Percentiles rank a stretch among this genome's conserved stretches.
These are phyloP conservation scores for Xanthoceras sorbifolium DNA, from an alignment of 345 rosid genomes.

Conservation along the genomic window DNA sequence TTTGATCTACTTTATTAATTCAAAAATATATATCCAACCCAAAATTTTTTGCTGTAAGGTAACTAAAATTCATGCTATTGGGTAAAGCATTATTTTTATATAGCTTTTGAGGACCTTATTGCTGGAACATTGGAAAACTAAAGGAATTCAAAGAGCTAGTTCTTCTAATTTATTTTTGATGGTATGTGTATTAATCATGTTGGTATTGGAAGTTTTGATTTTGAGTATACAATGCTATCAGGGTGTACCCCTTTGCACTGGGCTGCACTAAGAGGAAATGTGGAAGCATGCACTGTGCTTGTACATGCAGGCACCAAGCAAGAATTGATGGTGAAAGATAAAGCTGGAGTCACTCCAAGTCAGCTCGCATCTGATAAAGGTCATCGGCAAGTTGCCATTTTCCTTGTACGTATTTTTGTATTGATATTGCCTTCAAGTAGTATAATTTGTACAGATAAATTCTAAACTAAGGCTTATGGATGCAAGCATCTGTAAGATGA, in stretches of 20 bases:
- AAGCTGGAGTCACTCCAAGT: slow-evolving; percentile 78
- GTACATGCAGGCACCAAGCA: slow-evolving; percentile 88
- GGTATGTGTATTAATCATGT: slow-evolving; percentile 7
- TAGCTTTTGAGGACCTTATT: not conserved
- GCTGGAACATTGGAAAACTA: not conserved
- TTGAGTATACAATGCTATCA: slow-evolving; percentile 31
- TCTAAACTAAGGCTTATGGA: slow-evolving; percentile 8
- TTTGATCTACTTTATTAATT: not conserved
- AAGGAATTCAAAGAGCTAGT: slow-evolving; percentile 5
- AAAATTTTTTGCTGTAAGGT: not conserved
- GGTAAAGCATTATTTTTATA: not conserved
- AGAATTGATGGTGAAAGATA: slow-evolving; percentile 76
- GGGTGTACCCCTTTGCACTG: slow-evolving; percentile 98
- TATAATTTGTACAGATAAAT: not conserved
- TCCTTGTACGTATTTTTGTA: slow-evolving; percentile 81
- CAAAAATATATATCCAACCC: not conserved
- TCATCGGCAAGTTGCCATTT: slow-evolving; percentile 77
- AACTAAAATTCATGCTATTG: not conserved
- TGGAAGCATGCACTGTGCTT: slow-evolving; percentile 78
- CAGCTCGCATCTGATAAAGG: slow-evolving; percentile 94
- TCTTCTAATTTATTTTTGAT: not conserved
- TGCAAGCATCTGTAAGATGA: slow-evolving; percentile 11
- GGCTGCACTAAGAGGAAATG: slow-evolving; percentile 82
- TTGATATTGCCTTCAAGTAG: slow-evolving; percentile 27
- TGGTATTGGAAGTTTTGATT: slow-evolving; percentile 4